Base-by-base conservation (phyloP, 495 filamentous ascomycete species). In the Penicillium malachiteum region DNA sequence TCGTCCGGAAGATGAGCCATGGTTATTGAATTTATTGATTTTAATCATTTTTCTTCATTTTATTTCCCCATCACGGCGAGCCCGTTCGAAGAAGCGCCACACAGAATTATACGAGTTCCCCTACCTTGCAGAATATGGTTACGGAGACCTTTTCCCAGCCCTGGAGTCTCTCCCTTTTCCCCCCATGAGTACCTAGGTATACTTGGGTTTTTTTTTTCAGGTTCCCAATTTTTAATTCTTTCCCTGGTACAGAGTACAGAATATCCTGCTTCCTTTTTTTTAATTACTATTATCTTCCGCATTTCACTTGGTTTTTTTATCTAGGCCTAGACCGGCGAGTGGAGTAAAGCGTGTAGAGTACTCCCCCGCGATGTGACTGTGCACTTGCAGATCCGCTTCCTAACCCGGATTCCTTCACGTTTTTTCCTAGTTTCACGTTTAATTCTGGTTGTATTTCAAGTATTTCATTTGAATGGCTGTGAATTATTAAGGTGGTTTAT, bases 291-390 rank as follows among this genome's bases (percentile, higher is more conserved):
- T 26, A 26, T 26, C 40, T 4, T 43, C 13, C 14, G 40, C 40
- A 43, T 7, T 16, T 14, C n/a, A n/a, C 9, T 7, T 16, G 4
- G 7, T 16, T 13, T 10, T 13, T n/a, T 3, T n/a, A 3, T 7
- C 21, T 31, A 9, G 45, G 58, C 50, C 58, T 57, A 61, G 58
- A 61, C 50, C 58, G 40, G 47, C 11, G 21, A 48, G 47, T 53
- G 58, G 53, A 50, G 58, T 35, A n/a, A n/a, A n/a, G n/a, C n/a
- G n/a, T n/a, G n/a, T n/a, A 51, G 7, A 33, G 34, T 48, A 11
- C 35, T 52, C 55, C 50, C 59, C 55, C 50, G 42, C 59, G 59
- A 62, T 55, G 52, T 42, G 59, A 62, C 59, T 54, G 44, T 60
- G 33, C 50, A 40, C 32, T 17, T 38, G 51, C 51, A 54, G 54